phyloP scores from a whole-genome alignment of 148 eudicot genomes.

The Rhododendron kiyosumense region DNA sequence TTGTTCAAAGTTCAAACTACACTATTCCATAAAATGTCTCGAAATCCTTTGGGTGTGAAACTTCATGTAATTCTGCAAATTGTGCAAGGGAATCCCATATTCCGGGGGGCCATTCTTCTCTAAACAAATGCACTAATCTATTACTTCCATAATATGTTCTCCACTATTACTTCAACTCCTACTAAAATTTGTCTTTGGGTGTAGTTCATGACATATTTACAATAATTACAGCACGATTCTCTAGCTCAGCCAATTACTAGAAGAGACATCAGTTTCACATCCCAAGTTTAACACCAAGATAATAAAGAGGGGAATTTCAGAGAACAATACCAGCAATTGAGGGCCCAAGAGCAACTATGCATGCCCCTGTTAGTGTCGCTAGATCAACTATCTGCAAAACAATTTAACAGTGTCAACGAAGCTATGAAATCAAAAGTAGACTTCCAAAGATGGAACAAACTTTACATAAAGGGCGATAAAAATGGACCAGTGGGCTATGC shows the following conservation, averaged over 20 bases:
- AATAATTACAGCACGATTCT: not conserved
- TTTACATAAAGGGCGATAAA: not conserved
- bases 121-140: not conserved
- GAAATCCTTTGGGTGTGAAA: not conserved
- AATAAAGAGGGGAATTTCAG: not conserved
- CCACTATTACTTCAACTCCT: not conserved
- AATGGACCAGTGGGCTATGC: not conserved
- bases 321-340: slow-evolving; percentile 74
- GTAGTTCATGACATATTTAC: not conserved
- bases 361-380: slow-evolving; percentile 94
- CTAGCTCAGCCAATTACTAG: not conserved
- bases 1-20: not conserved
- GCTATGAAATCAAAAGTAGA: not conserved
- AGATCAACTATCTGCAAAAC: slow-evolving; percentile 77
- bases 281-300: not conserved
- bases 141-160: not conserved
- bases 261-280: not conserved
- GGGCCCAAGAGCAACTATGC: slow-evolving; percentile 85
- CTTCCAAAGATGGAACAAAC: not conserved
- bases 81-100: not conserved
- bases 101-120: not conserved
- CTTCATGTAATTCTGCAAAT: not conserved
- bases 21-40: not conserved
- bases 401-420: slow-evolving; percentile 9
- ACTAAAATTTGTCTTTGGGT: not conserved